Conservation (phyloP, 257 asterid genomes). For the Fraxinus anomala region DNA sequence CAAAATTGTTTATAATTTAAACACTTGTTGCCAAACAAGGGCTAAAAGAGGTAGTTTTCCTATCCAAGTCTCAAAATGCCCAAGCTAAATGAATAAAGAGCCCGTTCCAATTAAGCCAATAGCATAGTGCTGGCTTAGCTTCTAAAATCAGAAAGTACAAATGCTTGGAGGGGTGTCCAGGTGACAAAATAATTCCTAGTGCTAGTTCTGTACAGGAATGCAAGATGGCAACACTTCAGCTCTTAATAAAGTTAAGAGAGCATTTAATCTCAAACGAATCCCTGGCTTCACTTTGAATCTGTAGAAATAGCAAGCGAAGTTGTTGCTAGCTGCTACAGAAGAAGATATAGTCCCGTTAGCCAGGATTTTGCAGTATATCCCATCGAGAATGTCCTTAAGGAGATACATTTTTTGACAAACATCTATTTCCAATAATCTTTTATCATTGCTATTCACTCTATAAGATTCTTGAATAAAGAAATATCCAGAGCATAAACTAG, state of each 20-base stretch:
- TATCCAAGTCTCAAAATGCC: not conserved
- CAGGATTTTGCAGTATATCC: not conserved
- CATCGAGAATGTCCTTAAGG: not conserved
- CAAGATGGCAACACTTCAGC: conserved; percentile 9
- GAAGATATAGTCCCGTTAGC: not conserved
- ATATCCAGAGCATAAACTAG: not conserved
- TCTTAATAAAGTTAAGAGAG: conserved; percentile 17
- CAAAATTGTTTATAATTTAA: no score
- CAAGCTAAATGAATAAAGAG: conserved; percentile 16
- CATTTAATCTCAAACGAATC: not conserved
- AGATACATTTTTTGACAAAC: not conserved
- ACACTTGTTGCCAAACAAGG: no score
- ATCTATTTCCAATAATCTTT: not conserved
- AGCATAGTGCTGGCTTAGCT: conserved; percentile 10
- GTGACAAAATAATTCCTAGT: conserved; percentile 10
- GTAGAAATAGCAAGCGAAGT: conserved; percentile 13
- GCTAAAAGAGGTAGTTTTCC: not conserved
- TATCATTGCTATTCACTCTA: not conserved
- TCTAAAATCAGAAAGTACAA: not conserved
- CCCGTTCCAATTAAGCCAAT: conserved; percentile 6
- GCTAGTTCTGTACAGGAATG: not conserved
- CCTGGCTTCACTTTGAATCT: not conserved
- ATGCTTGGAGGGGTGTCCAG: not conserved
- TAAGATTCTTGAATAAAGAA: conserved; percentile 5
- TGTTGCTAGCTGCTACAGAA: not conserved